Evolutionary conservation across 106 monocot species (phyloP).

Genomic region (Posidonia australis): DNA sequence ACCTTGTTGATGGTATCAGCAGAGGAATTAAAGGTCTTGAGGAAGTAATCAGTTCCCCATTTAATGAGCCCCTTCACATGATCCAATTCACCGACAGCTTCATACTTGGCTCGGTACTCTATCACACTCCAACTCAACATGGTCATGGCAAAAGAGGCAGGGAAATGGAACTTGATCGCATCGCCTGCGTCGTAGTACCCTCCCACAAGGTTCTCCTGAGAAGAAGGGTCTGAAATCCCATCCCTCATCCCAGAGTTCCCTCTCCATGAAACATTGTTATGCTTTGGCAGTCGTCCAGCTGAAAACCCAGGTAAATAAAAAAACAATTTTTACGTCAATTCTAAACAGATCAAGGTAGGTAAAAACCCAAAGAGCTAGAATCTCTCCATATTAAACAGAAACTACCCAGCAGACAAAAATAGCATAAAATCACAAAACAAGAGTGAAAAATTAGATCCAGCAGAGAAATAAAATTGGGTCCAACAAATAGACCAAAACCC

Average conservation of each 20-base stretch:
- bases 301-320: not conserved
- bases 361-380: no score
- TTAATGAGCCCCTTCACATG: conserved; percentile 72
- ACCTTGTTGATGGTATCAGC: conserved; percentile 63
- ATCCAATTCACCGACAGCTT: conserved; percentile 59
- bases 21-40: conserved; percentile 79
- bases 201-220: conserved; percentile 45
- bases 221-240: conserved; percentile 43
- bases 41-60: conserved; percentile 74
- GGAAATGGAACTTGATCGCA: conserved; percentile 88
- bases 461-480: no score
- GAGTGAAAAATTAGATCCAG: no score
- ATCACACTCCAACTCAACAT: conserved; percentile 93
- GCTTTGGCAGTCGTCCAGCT: conserved; percentile 66
- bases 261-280: conserved; percentile 80
- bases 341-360: no score
- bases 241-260: conserved; percentile 91
- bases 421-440: no score
- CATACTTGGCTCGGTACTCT: conserved; percentile 79
- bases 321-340: no score
- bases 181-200: conserved; percentile 86
- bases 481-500: no score
- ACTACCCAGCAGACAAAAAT: no score
- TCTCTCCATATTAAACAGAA: no score
- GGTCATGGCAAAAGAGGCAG: conserved; percentile 69